Evolutionary conservation across 2,329 filamentous ascomycete genomes (phyloP), one percentile per base, ranked within the genome.

Genomic region (Whalleya microplaca): DNA sequence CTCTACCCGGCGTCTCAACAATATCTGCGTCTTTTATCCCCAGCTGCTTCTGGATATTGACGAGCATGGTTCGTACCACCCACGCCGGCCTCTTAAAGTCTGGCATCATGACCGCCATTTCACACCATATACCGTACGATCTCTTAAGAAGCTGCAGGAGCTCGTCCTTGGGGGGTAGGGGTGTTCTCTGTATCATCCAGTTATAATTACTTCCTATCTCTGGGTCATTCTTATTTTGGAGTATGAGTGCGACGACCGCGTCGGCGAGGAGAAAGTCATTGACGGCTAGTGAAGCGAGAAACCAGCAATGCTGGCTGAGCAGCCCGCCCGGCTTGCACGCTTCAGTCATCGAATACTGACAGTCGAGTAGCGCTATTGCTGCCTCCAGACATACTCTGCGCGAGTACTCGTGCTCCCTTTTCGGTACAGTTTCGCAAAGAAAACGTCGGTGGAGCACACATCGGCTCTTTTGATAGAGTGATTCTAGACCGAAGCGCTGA

Each of bases 231-330:
- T 76, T 72, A 64, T 76, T 78, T 59, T 78, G 76, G 21, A 80
- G 66, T 18, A 80, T 71, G 18, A 88, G 71, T 58, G 83, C 87
- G 2, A 88, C 65, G 14, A 88, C 78, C 78, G 85, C 84, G 52
- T 82, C 79, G 0, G 84, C 84, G 2, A 88, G 76, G 49, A 88
- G 72, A 48, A 84, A 88, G 65, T 88, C 85, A 48, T 86, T 83
- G 49, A 84, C 78, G 10, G 80, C 78, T 3, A 88, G 71, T 0
- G 81, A 82, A 2, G 79, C 81, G 19, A 86, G 68, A 62, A 86
- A 85, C 80, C 84, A 86, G 4, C 78, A 76, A 40, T 81, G 77
- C 27, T 76, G 73, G 58, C 76, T 73, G 14, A 88, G 70, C 21
- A 82, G 73, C 5, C 80, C 81, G 1, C 84, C 84, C 0, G 84